These are phyloP conservation scores for Beta lomatogona DNA, from an alignment of 179 eudicot species.

Conservation along the genomic window DNA sequence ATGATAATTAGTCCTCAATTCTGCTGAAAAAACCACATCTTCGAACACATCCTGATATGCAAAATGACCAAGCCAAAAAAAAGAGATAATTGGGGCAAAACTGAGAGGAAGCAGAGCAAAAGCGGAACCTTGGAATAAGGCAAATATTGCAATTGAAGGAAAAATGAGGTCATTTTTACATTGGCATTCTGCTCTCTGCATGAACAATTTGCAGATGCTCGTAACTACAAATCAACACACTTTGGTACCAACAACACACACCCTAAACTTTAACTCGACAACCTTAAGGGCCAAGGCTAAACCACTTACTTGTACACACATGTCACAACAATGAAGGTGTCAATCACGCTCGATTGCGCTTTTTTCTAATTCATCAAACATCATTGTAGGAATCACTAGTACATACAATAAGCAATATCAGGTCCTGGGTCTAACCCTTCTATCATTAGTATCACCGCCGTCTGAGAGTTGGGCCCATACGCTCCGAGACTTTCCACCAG, in stretches of 20 bases:
- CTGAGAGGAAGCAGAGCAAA: too few relatives aligned
- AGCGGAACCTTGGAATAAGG: not conserved
- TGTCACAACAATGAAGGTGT: conserved; percentile 9
- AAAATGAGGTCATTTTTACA: conserved; percentile 24
- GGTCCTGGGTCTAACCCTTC: conserved; percentile 90
- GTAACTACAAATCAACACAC: conserved; percentile 13
- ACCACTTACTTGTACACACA: conserved; percentile 20
- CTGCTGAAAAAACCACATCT: not conserved
- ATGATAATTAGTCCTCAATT: too few relatives aligned
- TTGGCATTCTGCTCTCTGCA: conserved; percentile 13
- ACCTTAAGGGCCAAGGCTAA: conserved; percentile 1
- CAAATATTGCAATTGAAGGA: conserved; percentile 3
- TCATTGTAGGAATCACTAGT: conserved; percentile 11
- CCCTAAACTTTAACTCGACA: conserved; percentile 9
- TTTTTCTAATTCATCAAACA: conserved; percentile 8
- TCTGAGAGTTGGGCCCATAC: conserved; percentile 98
- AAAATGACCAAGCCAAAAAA: too few relatives aligned
- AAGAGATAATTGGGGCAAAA: too few relatives aligned
- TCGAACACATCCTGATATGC: not conserved
- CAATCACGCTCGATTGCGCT: not conserved
- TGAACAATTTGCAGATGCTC: conserved; percentile 10
- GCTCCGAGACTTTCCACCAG: conserved; percentile 84
- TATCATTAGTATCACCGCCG: conserved; percentile 84
- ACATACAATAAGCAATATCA: conserved; percentile 35
- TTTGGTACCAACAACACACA: conserved; percentile 10